Percentiles rank a stretch among this genome's conserved stretches.
Evolutionary conservation across 768 basidiomycete species (phyloP).

Genomic region (Tulasnella sp.): DNA sequence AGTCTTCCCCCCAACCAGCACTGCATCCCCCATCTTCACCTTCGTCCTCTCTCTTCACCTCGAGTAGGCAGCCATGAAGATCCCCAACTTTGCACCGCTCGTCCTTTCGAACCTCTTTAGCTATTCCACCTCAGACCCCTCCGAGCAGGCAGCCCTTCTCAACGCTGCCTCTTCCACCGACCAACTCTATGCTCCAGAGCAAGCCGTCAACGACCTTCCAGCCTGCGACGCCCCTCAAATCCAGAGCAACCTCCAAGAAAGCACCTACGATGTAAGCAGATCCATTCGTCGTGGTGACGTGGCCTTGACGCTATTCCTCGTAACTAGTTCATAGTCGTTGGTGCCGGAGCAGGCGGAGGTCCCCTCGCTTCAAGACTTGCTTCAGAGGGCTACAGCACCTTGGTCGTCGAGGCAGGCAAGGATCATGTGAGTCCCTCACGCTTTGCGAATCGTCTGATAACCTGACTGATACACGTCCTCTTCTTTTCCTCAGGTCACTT

Average conservation of each 20-base stretch:
- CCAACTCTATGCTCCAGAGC: background rate
- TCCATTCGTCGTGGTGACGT: too few relatives aligned
- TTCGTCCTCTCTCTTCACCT: too few relatives aligned
- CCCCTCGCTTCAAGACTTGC: constrained; percentile 10
- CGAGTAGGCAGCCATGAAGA: too few relatives aligned
- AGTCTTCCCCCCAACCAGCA: background rate
- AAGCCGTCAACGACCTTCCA: background rate
- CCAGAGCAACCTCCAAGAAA: background rate
- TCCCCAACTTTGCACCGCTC: too few relatives aligned
- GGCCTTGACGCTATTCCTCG: too few relatives aligned
- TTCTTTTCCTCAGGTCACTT: background rate
- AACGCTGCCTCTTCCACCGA: background rate
- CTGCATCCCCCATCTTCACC: too few relatives aligned
- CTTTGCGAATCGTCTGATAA: background rate
- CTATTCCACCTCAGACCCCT: background rate
- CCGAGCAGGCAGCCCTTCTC: background rate
- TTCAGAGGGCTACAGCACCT: background rate
- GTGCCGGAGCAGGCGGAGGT: constrained; percentile 3
- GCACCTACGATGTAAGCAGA: background rate
- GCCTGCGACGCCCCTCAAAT: background rate
- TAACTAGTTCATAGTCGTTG: background rate
- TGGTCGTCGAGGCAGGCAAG: constrained; percentile 15
- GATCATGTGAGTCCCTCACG: background rate
- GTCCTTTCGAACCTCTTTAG: background rate
- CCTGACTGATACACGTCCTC: background rate